Evolutionary conservation across 164 flowering plant genomes (phyloP).

Genomic region (Aristolochia californica): DNA sequence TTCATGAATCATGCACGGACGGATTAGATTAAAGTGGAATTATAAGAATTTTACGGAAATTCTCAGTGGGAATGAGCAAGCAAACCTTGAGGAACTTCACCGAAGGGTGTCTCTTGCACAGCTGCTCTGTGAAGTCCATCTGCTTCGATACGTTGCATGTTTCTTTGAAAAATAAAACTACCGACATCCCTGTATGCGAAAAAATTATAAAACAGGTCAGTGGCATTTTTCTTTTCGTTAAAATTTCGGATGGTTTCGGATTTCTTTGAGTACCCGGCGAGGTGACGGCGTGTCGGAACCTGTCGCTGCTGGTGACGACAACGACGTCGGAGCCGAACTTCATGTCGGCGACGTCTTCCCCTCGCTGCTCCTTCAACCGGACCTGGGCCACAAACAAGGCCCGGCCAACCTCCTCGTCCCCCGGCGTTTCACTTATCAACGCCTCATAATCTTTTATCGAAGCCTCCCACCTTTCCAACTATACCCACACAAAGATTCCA

Average conservation of each 20-base stretch:
- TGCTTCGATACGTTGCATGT: constrained; percentile 17
- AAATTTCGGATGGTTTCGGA: too few relatives aligned
- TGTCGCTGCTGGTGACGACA: constrained; percentile 32
- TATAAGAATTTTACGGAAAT: too few relatives aligned
- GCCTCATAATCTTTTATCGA: constrained; percentile 67
- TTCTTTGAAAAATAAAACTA: constrained; percentile 53
- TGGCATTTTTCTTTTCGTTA: too few relatives aligned
- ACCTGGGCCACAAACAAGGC: constrained; percentile 48
- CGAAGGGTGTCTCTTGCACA: constrained; percentile 43
- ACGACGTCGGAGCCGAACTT: constrained; percentile 37
- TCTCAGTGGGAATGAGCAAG: not conserved
- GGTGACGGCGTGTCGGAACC: constrained; percentile 42
- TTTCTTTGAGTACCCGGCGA: constrained; percentile 39
- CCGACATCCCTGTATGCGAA: constrained; percentile 37
- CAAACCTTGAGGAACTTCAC: constrained; percentile 35
- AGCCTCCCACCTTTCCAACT: constrained; percentile 81
- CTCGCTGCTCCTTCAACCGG: constrained; percentile 38
- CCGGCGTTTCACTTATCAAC: constrained; percentile 52
- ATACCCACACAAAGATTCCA: not conserved
- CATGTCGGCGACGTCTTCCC: constrained; percentile 34
- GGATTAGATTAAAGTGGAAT: too few relatives aligned
- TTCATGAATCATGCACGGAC: too few relatives aligned
- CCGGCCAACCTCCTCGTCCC: constrained; percentile 47
- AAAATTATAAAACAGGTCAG: not conserved
- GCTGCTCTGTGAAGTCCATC: constrained; percentile 34